phyloP scores from a whole-genome alignment of 139 green algal species.

The Coccomyxa sp. region DNA sequence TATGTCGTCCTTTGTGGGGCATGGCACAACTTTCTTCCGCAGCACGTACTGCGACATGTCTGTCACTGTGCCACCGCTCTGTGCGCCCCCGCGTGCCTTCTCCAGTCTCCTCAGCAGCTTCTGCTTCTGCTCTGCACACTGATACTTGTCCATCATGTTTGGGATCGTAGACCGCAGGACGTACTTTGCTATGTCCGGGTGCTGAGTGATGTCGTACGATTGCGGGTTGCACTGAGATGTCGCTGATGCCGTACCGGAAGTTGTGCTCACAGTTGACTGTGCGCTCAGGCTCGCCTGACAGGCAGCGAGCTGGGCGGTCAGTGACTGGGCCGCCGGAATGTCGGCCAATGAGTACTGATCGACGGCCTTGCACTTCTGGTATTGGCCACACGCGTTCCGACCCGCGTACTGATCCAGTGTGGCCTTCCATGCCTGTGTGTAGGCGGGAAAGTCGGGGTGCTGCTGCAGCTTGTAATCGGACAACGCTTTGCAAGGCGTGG shows the following conservation, averaged over 20 bases:
- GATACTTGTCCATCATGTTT: constrained; percentile 1
- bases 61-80: background rate
- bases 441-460: background rate
- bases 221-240: background rate
- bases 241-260: background rate
- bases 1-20: background rate
- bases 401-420: background rate
- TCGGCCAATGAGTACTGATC: background rate
- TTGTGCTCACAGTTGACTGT: background rate
- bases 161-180: background rate
- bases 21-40: background rate
- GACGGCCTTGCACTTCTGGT: background rate
- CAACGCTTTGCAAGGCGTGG: background rate
- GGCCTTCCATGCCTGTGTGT: background rate
- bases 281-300: background rate
- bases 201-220: background rate
- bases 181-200: background rate
- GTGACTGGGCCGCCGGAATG: background rate
- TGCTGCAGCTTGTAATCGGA: background rate
- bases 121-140: background rate
- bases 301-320: background rate
- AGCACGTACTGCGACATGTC: background rate
- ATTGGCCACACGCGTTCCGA: background rate
- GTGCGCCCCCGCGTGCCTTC: background rate
- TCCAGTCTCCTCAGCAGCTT: background rate